Conservation (phyloP, 2,329 filamentous ascomycete genomes). For the Madurella mycetomatis region DNA sequence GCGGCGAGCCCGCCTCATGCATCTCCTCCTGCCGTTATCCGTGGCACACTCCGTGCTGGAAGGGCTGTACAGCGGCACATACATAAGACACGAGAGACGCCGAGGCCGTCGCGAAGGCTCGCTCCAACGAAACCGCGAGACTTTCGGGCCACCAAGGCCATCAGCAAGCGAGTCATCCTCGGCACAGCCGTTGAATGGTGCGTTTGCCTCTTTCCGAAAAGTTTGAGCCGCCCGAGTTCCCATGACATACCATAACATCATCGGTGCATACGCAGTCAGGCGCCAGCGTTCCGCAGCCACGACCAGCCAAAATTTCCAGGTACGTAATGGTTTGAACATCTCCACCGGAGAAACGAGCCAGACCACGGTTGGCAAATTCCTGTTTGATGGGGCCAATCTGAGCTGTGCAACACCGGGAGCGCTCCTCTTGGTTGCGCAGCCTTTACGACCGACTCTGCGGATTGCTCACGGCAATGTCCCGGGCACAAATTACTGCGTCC, state of each 20-base stretch:
- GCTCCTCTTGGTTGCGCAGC: not conserved
- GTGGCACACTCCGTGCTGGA: no score
- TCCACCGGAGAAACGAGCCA: slow-evolving; percentile 3
- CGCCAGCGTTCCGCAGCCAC: slow-evolving; percentile 9
- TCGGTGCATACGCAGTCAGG: slow-evolving; percentile 16
- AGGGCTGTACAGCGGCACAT: not conserved
- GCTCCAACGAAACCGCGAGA: slow-evolving; percentile 3
- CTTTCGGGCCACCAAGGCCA: no score
- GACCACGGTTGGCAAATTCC: not conserved
- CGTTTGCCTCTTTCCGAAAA: slow-evolving; percentile 16
- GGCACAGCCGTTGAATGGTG: slow-evolving; percentile 1
- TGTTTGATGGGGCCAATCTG: not conserved
- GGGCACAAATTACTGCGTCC: not conserved
- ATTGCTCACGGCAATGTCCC: no score
- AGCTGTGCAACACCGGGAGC: not conserved
- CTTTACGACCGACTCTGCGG: no score
- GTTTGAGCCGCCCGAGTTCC: slow-evolving; percentile 18
- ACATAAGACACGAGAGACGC: not conserved
- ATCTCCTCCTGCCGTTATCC: not conserved
- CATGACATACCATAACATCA: slow-evolving; percentile 28
- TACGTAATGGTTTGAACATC: slow-evolving; percentile 23
- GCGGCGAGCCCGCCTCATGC: not conserved
- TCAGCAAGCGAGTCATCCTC: not conserved
- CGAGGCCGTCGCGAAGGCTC: not conserved
- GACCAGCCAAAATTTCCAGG: not conserved